A percentile compares a stretch with the other conserved stretches of the same genome.
These are phyloP conservation scores for Thermothelomyces thermophilus DNA, from an alignment of 2,329 filamentous ascomycete species.

Conservation along the genomic window DNA sequence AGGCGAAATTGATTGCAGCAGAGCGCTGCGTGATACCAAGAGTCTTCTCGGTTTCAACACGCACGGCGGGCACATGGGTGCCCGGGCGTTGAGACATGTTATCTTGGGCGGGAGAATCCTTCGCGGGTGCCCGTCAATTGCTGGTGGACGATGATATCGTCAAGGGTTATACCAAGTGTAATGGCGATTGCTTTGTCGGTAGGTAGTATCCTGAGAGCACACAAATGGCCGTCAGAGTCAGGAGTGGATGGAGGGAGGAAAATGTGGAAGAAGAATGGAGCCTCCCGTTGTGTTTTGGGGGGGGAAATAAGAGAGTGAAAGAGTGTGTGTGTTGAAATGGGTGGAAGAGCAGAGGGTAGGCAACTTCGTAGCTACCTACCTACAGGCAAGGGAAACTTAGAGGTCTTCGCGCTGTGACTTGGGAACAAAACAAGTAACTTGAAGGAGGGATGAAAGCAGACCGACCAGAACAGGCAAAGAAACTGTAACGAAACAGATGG, in stretches of 20 bases:
- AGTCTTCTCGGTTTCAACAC: slow-evolving; percentile 29
- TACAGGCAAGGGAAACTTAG: neutral
- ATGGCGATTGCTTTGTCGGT: slow-evolving; percentile 4
- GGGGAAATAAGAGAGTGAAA: neutral
- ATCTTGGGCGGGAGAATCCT: slow-evolving; percentile 7
- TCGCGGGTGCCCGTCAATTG: slow-evolving; percentile 8
- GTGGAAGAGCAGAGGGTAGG: neutral
- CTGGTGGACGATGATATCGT: neutral
- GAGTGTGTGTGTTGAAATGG: too few species aligned
- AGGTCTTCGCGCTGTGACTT: neutral
- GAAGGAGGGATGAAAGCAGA: neutral
- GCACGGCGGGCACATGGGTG: slow-evolving; percentile 27
- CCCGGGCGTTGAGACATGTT: slow-evolving; percentile 24
- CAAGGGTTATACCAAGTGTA: slow-evolving; percentile 3
- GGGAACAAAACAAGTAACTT: neutral
- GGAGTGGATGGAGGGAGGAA: neutral
- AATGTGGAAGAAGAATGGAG: neutral
- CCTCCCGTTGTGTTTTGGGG: neutral
- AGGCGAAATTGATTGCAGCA: slow-evolving; percentile 34
- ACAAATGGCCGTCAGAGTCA: neutral
- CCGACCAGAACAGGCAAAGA: neutral
- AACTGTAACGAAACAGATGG: neutral
- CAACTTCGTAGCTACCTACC: neutral
- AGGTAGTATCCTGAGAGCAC: neutral
- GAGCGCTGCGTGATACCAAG: slow-evolving; percentile 39